Evolutionary conservation across 345 rosid species (phyloP).

Genomic region (Lagerstroemia speciosa): DNA sequence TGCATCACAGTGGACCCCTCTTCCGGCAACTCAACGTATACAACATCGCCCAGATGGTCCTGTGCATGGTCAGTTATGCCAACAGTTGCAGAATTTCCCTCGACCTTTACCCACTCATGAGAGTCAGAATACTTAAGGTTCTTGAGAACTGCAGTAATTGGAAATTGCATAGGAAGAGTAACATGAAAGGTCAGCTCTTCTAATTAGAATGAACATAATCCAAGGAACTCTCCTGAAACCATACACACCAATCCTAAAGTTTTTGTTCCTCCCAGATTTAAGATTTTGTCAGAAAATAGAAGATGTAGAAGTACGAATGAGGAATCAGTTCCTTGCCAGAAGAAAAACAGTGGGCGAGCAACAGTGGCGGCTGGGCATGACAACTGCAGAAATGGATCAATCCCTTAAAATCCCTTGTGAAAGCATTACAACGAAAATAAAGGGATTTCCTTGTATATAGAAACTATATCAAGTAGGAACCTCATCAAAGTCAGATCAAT

Average conservation of each 20-base stretch:
- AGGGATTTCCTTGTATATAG: not conserved
- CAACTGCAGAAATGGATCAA: no score
- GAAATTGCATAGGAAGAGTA: not conserved
- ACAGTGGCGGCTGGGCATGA: not conserved
- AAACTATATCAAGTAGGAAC: not conserved
- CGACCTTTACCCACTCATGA: conserved; percentile 92
- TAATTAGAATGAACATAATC: not conserved
- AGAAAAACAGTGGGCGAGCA: not conserved
- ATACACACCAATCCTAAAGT: not conserved
- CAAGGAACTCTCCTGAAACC: not conserved
- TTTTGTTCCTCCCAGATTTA: not conserved
- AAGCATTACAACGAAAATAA: not conserved
- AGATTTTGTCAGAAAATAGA: no score
- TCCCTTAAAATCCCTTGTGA: no score
- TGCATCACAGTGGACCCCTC: conserved; percentile 54
- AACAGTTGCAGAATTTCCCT: conserved; percentile 61
- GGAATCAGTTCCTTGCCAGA: no score
- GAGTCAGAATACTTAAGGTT: conserved; percentile 77
- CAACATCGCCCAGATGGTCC: conserved; percentile 95
- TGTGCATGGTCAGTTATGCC: conserved; percentile 98
- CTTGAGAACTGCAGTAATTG: conserved; percentile 49
- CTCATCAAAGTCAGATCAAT: not conserved
- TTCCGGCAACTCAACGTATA: conserved; percentile 85
- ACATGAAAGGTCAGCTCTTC: not conserved
- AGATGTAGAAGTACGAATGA: not conserved